A percentile compares a stretch with the other conserved stretches of the same genome.
Evolutionary conservation across 345 rosid species (phyloP).

Genomic region (Brassica incana): DNA sequence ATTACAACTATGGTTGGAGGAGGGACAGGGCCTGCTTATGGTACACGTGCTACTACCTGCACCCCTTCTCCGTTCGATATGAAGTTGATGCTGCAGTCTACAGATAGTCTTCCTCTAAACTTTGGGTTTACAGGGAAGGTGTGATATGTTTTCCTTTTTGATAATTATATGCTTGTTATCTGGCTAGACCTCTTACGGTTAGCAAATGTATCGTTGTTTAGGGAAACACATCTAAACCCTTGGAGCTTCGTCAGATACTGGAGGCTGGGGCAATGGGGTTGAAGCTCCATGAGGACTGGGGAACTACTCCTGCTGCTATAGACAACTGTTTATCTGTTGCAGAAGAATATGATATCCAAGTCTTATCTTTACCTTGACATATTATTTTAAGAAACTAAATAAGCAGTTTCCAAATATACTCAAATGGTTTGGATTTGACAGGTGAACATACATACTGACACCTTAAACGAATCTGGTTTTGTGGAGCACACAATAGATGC

Average conservation of each 20-base stretch:
- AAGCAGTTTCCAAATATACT: not conserved
- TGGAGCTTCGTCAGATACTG: slow-evolving; percentile 70
- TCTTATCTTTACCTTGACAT: slow-evolving; percentile 26
- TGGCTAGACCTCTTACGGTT: slow-evolving; percentile 13
- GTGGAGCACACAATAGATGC: slow-evolving; percentile 92
- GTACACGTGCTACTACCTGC: slow-evolving; percentile 97
- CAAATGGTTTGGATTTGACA: slow-evolving; percentile 40
- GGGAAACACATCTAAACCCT: slow-evolving; percentile 83
- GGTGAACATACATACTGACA: slow-evolving; percentile 97
- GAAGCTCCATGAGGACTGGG: slow-evolving; percentile 99
- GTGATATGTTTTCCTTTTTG: slow-evolving; percentile 24
- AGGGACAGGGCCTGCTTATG: slow-evolving; percentile 96
- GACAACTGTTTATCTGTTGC: slow-evolving; percentile 85
- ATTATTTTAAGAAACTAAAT: not conserved
- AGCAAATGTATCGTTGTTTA: slow-evolving; percentile 31
- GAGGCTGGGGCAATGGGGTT: slow-evolving; percentile 98
- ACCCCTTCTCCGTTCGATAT: slow-evolving; percentile 84
- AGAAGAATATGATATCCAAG: slow-evolving; percentile 81
- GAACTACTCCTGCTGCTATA: slow-evolving; percentile 93
- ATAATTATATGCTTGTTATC: not conserved
- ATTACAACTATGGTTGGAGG: slow-evolving; percentile 94
- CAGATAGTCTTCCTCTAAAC: slow-evolving; percentile 88
- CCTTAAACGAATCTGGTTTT: slow-evolving; percentile 94
- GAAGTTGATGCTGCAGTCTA: slow-evolving; percentile 95
- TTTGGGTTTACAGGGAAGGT: slow-evolving; percentile 99